Base-by-base conservation (phyloP, 441 rosid species). In the Lepidium campestre region DNA sequence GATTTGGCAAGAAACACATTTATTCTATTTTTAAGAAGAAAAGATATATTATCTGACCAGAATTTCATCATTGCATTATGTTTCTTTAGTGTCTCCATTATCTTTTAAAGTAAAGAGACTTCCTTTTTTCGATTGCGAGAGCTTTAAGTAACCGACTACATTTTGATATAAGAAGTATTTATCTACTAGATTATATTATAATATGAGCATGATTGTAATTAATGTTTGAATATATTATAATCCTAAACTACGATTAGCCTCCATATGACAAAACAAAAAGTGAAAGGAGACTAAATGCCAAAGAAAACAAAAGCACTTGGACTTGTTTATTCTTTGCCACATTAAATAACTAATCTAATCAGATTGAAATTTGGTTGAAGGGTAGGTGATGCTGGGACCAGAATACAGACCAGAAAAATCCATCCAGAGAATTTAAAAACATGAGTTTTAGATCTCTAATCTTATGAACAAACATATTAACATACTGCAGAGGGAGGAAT, bases 71-170 rank as follows among this genome's bases (percentile, higher is more conserved):
- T 74, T 67, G 69, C 70, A 39, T 62, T 5, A n/a, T 54, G 27
- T 45, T 47, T 61, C 73, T 73, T 62, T 67, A 61, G 50, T 54
- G 61, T 67, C 65, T 25, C 70, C 61, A 74, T 56, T 67, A 73
- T 67, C 72, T 67, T 67, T 36, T 52, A 55, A 67, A 74, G 59
- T 67, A 73, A 49, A 73, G 77, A 45, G 48, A 35, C 49, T 57
- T 58, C 22, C 52, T 39, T 71, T 47, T 41, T 17, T 10, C 4
- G 20, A 37, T 65, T 52, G 60, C 77, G 55, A 46, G 37, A 54
- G 64, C 73, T 54, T 67, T 61, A 73, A 73, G 58, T 63, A 67
- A 73, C 77, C 69, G 53, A 62, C 64, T 67, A 17, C 64, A 67
- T 73, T 72, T 60, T 73, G 18, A 66, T 54, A 73, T 57, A 32